phyloP scores from a whole-genome alignment of 208 protist species.

The Crithidia sp. region DNA sequence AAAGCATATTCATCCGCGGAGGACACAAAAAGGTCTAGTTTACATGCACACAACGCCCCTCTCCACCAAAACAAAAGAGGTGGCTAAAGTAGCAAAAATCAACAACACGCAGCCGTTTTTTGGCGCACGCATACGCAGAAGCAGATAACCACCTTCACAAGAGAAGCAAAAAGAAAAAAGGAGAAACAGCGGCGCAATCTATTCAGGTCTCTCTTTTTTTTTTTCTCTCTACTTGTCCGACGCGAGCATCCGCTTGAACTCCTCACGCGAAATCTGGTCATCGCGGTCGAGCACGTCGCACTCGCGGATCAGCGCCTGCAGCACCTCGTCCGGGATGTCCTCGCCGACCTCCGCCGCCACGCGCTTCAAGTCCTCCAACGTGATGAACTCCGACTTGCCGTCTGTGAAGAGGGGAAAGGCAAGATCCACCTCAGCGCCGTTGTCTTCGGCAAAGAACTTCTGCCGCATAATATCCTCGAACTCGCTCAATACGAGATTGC shows the following conservation, averaged over 20 bases:
- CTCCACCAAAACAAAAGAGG: no score
- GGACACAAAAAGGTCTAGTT: no score
- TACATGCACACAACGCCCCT: no score
- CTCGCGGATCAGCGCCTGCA: slow-evolving; percentile 96
- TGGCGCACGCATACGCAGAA: no score
- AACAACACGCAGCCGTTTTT: no score
- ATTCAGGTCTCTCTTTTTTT: not conserved
- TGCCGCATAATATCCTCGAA: slow-evolving; percentile 92
- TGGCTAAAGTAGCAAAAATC: no score
- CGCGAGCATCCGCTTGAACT: slow-evolving; percentile 96
- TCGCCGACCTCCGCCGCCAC: slow-evolving; percentile 95
- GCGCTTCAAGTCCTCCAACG: slow-evolving; percentile 96
- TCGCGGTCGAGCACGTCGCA: slow-evolving; percentile 95
- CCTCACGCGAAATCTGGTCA: slow-evolving; percentile 92
- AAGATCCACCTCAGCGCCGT: slow-evolving; percentile 89
- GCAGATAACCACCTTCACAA: no score
- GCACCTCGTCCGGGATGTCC: slow-evolving; percentile 95
- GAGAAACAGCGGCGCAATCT: not conserved
- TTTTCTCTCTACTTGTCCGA: slow-evolving; percentile 26
- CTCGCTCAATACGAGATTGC: slow-evolving; percentile 89
- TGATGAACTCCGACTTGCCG: slow-evolving; percentile 95
- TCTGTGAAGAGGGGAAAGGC: slow-evolving; percentile 96
- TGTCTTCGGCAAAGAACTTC: slow-evolving; percentile 91
- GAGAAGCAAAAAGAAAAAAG: not conserved
- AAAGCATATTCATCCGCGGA: no score